Evolutionary conservation across 495 filamentous ascomycete genomes (phyloP), one percentile per base, ranked within the genome.

Genomic region (Hypoxylon trugodes): DNA sequence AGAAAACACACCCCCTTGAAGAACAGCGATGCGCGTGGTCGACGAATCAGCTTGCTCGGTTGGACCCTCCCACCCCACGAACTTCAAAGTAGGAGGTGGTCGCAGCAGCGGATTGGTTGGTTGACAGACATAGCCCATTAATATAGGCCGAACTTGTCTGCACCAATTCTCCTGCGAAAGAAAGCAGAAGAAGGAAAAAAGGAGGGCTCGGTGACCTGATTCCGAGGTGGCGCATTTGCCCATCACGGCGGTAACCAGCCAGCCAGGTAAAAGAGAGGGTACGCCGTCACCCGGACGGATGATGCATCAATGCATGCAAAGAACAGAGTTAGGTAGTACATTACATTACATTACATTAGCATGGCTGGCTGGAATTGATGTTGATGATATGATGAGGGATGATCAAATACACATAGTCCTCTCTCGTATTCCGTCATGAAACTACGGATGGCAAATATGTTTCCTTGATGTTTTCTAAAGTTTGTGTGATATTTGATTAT

Each of bases 181-280:
- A 12, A 12, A 26, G 30, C n/a, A n/a, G n/a, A n/a, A n/a, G n/a
- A n/a, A n/a, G n/a, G n/a, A n/a, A n/a, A n/a, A n/a, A n/a, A n/a
- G n/a, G n/a, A n/a, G n/a, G n/a, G n/a, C 40, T 59, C 61, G 61
- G 61, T 65, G 47, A 40, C 48, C 18, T 59, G 28, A 65, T 50
- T 65, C 61, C 61, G 61, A 59, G 43, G 55, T 55, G 55, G 49
- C 48, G 35, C 49, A 54, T 42, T 30, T 38, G 61, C 55, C 54
- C 42, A 51, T 48, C 35, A 32, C 38, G 33, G 41, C 25, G 48
- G 61, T 62, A 49, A 18, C n/a, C 8, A 26, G 28, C 10, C 5
- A 5, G 28, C 10, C 4, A 5, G 4, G 28, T 21, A n/a, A n/a
- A n/a, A n/a, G n/a, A n/a, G 45, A 32, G 21, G 45, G 45, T 33